A percentile compares a stretch with the other conserved stretches of the same genome.
phyloP scores from a whole-genome alignment of 2,329 filamentous ascomycete species.

The Lojkania enalia region DNA sequence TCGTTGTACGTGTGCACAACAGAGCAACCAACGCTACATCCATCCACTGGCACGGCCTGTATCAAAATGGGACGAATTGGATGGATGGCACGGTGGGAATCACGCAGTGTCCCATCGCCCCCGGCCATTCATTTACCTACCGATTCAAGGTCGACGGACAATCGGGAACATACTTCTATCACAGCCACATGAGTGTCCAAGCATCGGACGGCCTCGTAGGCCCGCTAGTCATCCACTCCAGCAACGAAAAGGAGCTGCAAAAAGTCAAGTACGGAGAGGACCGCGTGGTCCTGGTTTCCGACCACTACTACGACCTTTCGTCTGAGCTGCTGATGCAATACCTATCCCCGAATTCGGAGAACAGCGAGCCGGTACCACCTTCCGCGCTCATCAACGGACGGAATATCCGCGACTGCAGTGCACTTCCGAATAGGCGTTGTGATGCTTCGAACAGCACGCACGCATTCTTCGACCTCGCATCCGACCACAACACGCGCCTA shows the following conservation, averaged over 20 bases:
- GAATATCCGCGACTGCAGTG: conserved; percentile 42
- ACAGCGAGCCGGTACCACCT: conserved; percentile 60
- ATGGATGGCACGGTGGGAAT: conserved; percentile 61
- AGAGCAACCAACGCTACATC: conserved; percentile 60
- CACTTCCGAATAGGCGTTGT: conserved; percentile 43
- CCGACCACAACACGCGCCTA: conserved; percentile 67
- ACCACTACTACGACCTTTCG: conserved; percentile 66
- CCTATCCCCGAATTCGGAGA: conserved; percentile 53
- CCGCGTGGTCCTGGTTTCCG: conserved; percentile 65
- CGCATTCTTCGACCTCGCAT: conserved; percentile 41
- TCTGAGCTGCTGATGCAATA: conserved; percentile 57
- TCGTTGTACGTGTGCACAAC: conserved; percentile 65
- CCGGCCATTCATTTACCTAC: conserved; percentile 45
- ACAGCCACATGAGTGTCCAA: conserved; percentile 47
- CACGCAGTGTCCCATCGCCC: conserved; percentile 60
- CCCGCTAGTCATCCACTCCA: conserved; percentile 40
- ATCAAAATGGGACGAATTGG: conserved; percentile 50
- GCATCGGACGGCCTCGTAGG: conserved; percentile 49
- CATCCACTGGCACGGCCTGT: conserved; percentile 66
- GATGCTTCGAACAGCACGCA: conserved; percentile 33
- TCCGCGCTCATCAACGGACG: conserved; percentile 50
- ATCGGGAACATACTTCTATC: conserved; percentile 40
- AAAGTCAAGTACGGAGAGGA: conserved; percentile 55
- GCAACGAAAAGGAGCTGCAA: conserved; percentile 50
- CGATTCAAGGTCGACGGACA: conserved; percentile 42